These are phyloP conservation scores for Leccinum truebloodii DNA, from an alignment of 768 basidiomycete species.

Conservation along the genomic window DNA sequence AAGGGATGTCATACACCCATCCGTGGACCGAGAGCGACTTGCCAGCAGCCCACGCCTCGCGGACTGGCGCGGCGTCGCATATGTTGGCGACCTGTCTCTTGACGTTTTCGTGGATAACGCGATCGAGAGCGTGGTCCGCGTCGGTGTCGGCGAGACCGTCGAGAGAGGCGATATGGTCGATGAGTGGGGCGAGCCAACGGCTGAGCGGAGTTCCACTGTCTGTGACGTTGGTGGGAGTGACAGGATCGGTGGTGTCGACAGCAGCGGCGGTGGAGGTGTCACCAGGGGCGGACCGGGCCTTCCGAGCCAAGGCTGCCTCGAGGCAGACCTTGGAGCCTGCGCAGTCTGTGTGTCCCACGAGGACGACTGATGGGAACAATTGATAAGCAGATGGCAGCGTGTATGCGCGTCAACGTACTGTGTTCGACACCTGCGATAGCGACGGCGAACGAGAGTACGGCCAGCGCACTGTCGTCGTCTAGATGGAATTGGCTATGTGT, in stretches of 20 bases:
- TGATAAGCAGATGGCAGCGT: background rate
- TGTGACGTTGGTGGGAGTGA: background rate
- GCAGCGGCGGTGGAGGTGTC: constrained; percentile 27
- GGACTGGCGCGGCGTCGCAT: constrained; percentile 45
- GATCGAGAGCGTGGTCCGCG: constrained; percentile 40
- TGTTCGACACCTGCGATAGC: constrained; percentile 71
- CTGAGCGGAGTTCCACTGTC: constrained; percentile 46
- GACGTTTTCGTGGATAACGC: constrained; percentile 62
- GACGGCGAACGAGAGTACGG: constrained; percentile 77
- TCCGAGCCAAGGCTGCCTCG: constrained; percentile 31
- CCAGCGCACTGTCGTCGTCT: constrained; percentile 67
- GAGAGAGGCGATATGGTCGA: constrained; percentile 45
- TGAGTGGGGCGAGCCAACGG: constrained; percentile 74
- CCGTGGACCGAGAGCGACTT: constrained; percentile 63
- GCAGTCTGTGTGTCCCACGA: constrained; percentile 84
- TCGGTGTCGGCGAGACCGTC: constrained; percentile 39
- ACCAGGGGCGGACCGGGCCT: background rate
- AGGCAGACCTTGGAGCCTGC: constrained; percentile 71
- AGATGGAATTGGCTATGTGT: constrained; percentile 65
- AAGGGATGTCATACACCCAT: constrained; percentile 70
- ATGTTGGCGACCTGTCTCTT: constrained; percentile 55
- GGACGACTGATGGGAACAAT: constrained; percentile 50
- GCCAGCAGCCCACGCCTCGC: constrained; percentile 42
- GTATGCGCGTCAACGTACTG: constrained; percentile 46
- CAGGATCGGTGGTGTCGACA: too few relatives aligned